Evolutionary conservation across 1,139 yeast species (phyloP).

Genomic region (Kodamaea sp.): DNA sequence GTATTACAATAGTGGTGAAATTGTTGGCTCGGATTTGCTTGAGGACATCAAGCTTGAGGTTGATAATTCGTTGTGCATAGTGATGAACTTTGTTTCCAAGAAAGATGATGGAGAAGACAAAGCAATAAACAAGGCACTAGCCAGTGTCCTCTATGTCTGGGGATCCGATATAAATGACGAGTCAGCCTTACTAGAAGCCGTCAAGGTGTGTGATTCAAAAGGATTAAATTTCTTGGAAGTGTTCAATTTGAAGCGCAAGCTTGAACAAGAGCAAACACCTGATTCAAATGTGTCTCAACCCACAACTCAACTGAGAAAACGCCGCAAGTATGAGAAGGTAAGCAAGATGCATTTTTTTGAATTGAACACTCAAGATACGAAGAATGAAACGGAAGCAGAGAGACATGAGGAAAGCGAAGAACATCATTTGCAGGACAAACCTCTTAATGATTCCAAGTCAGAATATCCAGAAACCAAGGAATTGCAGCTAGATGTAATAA

Average conservation of each 20-base stretch:
- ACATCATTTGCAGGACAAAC: conserved; percentile 1
- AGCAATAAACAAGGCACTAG: neutral
- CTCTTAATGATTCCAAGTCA: neutral
- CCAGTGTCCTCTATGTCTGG: neutral
- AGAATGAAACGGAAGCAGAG: too few relatives aligned
- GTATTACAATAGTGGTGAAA: neutral
- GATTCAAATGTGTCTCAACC: conserved; percentile 3
- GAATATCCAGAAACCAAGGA: neutral
- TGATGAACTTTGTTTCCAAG: neutral
- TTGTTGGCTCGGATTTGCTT: conserved; percentile 5
- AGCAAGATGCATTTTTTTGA: conserved; percentile 37
- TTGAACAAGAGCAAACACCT: conserved; percentile 1
- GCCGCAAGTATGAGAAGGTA: conserved; percentile 35
- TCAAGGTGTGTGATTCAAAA: conserved; percentile 4
- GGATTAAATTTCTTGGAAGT: conserved; percentile 2
- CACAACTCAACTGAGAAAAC: conserved; percentile 21
- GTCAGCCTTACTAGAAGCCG: conserved; percentile 6
- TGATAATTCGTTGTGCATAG: conserved; percentile 1
- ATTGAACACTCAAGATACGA: conserved; percentile 20
- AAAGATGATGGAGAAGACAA: neutral
- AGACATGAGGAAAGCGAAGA: neutral
- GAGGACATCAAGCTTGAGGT: conserved; percentile 6
- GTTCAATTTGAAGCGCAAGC: conserved; percentile 4
- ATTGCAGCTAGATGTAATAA: neutral
- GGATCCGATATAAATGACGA: conserved; percentile 1